Conservation (phyloP, 257 asterid species). For the Misopates orontium region DNA sequence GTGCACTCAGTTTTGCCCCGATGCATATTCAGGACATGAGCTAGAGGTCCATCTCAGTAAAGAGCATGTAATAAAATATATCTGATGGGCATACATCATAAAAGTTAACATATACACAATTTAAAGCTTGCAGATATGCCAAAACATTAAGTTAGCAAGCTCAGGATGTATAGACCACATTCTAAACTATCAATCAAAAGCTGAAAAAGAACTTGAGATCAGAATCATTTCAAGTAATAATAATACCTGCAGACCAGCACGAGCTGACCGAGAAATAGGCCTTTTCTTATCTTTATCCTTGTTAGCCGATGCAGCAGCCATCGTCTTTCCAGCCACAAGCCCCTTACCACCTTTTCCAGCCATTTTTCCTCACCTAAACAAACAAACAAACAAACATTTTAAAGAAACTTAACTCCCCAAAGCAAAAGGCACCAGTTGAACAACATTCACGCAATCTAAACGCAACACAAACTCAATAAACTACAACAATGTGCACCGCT, state of each 20-base stretch:
- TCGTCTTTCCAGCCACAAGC: slow-evolving; percentile 91
- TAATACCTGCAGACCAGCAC: slow-evolving; percentile 92
- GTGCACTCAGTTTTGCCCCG: not conserved
- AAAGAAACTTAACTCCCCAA: too few species aligned
- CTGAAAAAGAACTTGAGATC: not conserved
- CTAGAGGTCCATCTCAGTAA: not conserved
- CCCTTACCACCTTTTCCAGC: slow-evolving; percentile 99
- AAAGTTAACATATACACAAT: not conserved
- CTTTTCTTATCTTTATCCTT: slow-evolving; percentile 86
- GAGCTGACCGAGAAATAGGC: slow-evolving; percentile 81
- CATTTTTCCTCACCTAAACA: slow-evolving; percentile 44
- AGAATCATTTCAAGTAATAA: not conserved
- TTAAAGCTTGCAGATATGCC: not conserved
- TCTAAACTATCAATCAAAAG: not conserved
- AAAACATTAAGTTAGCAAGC: slow-evolving; percentile 5
- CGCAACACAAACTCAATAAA: too few species aligned
- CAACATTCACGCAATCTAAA: not conserved
- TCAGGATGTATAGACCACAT: not conserved
- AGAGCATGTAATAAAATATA: not conserved
- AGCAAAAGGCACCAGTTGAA: not conserved
- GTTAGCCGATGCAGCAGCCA: slow-evolving; percentile 76
- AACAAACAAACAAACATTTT: too few species aligned
- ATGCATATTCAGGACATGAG: not conserved
- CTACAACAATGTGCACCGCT: not conserved
- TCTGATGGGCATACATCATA: not conserved